Conservation (phyloP, 2,329 filamentous ascomycete genomes). For the Helotiales sp. region DNA sequence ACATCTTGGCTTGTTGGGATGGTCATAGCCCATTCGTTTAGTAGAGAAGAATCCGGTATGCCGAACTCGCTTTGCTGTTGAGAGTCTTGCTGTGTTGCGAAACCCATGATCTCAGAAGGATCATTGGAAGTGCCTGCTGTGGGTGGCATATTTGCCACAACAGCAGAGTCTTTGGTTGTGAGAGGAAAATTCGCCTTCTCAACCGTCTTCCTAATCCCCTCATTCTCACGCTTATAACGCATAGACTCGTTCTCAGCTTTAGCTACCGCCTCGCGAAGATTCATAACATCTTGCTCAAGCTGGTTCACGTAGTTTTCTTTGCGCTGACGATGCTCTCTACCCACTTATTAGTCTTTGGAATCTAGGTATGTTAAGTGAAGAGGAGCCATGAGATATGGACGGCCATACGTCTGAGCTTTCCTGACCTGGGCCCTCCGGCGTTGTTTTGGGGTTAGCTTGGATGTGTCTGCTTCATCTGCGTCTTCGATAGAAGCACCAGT, state of each 20-base stretch:
- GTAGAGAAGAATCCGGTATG: not conserved
- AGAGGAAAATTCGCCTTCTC: slow-evolving; percentile 13
- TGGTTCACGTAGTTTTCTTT: slow-evolving; percentile 32
- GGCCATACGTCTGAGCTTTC: slow-evolving; percentile 31
- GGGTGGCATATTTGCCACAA: not conserved
- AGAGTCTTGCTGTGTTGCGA: not conserved
- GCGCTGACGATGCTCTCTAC: slow-evolving; percentile 32
- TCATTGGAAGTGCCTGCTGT: not conserved
- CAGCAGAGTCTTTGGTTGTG: not conserved
- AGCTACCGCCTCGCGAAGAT: slow-evolving; percentile 30
- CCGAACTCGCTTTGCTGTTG: not conserved
- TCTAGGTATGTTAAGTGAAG: not conserved
- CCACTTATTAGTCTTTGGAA: not conserved
- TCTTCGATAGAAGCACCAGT: not conserved
- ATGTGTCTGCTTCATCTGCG: not conserved
- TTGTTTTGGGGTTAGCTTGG: slow-evolving; percentile 26
- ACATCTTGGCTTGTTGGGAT: not conserved
- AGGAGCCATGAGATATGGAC: not conserved
- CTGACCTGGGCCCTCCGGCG: slow-evolving; percentile 32
- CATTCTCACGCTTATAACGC: slow-evolving; percentile 25
- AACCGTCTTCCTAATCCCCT: slow-evolving; percentile 20
- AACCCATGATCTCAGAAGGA: not conserved
- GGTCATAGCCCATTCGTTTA: not conserved
- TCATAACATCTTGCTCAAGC: slow-evolving; percentile 31
- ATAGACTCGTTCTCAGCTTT: slow-evolving; percentile 21